A percentile compares a stretch with the other conserved stretches of the same genome.
These are phyloP conservation scores for Omphalotus guepiniiformis DNA, from an alignment of 768 basidiomycete species.

Conservation along the genomic window DNA sequence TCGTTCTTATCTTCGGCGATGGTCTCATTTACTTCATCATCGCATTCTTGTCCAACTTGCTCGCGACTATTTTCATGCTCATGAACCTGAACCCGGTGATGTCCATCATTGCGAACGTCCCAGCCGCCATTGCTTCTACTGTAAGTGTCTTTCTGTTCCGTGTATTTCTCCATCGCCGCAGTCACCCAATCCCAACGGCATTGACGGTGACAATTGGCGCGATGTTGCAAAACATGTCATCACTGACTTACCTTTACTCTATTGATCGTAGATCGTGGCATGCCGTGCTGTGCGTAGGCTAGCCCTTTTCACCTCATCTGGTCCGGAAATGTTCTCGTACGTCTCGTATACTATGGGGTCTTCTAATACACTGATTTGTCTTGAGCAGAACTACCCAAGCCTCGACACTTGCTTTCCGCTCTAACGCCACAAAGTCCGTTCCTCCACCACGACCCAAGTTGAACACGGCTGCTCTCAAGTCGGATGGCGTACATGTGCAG, in stretches of 20 bases:
- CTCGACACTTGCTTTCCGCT: slow-evolving; percentile 12
- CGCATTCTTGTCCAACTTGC: slow-evolving; percentile 68
- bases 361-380: not conserved
- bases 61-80: slow-evolving; percentile 53
- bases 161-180: not conserved
- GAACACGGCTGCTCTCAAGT: slow-evolving; percentile 4
- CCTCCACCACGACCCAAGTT: slow-evolving; percentile 5
- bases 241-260: not conserved
- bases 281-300: slow-evolving; percentile 33
- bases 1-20: slow-evolving; percentile 48
- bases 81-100: slow-evolving; percentile 50
- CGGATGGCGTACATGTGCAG: slow-evolving; percentile 12
- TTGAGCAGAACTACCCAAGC: slow-evolving; percentile 9
- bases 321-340: slow-evolving; percentile 10
- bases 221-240: no score
- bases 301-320: slow-evolving; percentile 29
- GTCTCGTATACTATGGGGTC: not conserved
- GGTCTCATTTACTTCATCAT: slow-evolving; percentile 74
- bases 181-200: not conserved
- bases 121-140: slow-evolving; percentile 55
- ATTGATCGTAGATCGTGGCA: slow-evolving; percentile 13
- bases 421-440: not conserved
- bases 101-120: slow-evolving; percentile 54
- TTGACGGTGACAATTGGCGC: no score
- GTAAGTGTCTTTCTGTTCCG: slow-evolving; percentile 30